Evolutionary conservation across 495 filamentous ascomycete genomes (phyloP), one percentile per base, ranked within the genome.

Genomic region (Trichodelitschia bisporula): DNA sequence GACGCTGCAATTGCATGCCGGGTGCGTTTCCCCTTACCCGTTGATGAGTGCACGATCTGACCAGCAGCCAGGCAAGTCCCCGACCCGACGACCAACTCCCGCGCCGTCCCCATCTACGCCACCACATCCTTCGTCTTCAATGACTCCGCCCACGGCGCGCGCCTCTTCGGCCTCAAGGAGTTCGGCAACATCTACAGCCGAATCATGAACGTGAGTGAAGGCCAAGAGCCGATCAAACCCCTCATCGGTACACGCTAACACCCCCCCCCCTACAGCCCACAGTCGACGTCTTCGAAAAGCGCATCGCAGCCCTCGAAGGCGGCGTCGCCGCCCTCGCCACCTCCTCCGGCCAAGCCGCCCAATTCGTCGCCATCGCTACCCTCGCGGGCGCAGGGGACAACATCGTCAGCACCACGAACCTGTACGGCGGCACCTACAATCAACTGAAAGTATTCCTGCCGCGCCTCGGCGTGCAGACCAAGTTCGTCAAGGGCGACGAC

Each of bases 111-210:
- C 18, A 97, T 97, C 55, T 97, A 97, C 50, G 80, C 84, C 4
- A 75, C 86, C 20, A 79, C 83, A 76, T 92, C 82, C 41, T 97
- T 57, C 51, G 62, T 66, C 34, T 97, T 97, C 72, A 80, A 95
- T 64, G 79, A 93, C 57, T 90, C 79, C 20, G 86, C 83, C 30
- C 86, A 95, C 50, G 86, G 82, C 38, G 89, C 89, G 30, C 70
- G 84, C 45, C 72, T 97, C 15, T 97, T 97, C 47, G 79, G 79
- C 40, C 79, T 97, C 54, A 90, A 93, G 50, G 84, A 93, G 51
- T 84, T 89, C 48, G 89, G 84, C 48, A 93, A 97, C 54, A 93
- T 97, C 56, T 97, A 97, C 61, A 80, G 72, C 44, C 74, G 86
- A 34, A 86, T 97, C 41, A 90, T 89, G 80, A 97, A 97, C 50